These are phyloP conservation scores for Limnomonas spitsbergensis DNA, from an alignment of 139 green algal genomes.

Conservation along the genomic window DNA sequence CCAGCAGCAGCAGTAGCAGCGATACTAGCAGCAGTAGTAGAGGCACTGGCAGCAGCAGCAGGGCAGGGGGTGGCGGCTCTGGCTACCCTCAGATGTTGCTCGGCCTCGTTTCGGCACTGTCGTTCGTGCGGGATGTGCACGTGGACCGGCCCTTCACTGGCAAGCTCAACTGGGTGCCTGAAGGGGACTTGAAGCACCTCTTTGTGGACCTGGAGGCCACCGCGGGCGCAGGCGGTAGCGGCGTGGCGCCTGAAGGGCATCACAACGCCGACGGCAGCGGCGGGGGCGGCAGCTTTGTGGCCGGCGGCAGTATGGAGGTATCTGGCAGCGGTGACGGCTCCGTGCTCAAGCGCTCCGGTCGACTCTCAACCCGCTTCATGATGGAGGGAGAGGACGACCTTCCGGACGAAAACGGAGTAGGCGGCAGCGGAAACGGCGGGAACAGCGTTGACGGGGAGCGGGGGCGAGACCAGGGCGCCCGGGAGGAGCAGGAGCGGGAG, in stretches of 20 bases:
- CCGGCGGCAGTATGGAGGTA: too few species aligned
- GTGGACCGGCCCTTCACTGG: conserved; percentile 49
- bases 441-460: too few species aligned
- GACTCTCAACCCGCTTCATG: conserved; percentile 44
- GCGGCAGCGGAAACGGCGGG: not conserved
- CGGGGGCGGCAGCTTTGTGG: too few species aligned
- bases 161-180: conserved; percentile 39
- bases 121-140: conserved; percentile 66
- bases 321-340: conserved; percentile 7
- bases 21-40: too few species aligned
- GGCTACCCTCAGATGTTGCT: too few species aligned
- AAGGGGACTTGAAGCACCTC: conserved; percentile 20
- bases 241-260: not conserved
- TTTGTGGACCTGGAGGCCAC: conserved; percentile 18
- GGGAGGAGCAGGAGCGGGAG: too few species aligned
- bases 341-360: conserved; percentile 38
- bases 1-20: too few species aligned
- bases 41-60: too few species aligned
- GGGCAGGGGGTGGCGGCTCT: too few species aligned
- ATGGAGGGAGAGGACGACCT: conserved; percentile 15
- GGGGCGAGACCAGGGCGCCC: too few species aligned
- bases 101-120: too few species aligned
- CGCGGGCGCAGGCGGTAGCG: conserved; percentile 26
- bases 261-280: conserved; percentile 18
- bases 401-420: not conserved